Evolutionary conservation across 1,284 basidiomycete species (phyloP), one percentile per base, ranked within the genome.

Genomic region (Vanrija humicola): DNA sequence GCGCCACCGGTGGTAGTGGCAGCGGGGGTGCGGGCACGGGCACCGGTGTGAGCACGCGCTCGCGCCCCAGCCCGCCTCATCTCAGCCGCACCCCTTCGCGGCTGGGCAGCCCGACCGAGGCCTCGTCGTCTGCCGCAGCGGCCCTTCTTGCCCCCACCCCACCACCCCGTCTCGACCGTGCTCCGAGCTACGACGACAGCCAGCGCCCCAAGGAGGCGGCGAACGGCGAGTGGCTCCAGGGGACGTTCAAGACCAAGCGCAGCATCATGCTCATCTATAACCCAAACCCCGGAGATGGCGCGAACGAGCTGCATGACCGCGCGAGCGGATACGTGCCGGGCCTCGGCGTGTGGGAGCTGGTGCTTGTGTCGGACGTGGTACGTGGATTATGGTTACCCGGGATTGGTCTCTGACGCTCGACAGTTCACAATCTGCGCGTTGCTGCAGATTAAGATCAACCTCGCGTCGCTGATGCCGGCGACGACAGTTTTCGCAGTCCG

Each of bases 381-480:
- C 45, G 63, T 34, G 34, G 34, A 5, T 29, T 28, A 18, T 12
- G 21, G 15, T 49, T 14, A 16, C 15, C 21, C 43, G 18, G 5
- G 16, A 12, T 18, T 38, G 15, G 21, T 23, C 44, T 26, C 26
- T 56, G 10, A 39, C 28, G 4, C 16, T 43, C 12, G 2, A 1
- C 38, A 66, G 64, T 66, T 52, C 48, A 59, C 65, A 2, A 52
- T 66, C 6, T 61, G 57, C 14, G 56, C 61, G 9, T 23, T 59
- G 6, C 38, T 66, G 7, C 25, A 50, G 21, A 42, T 49, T 38
- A 39, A 46, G 6, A 21, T 66, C 45, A 48, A 54, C 23, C 38
- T 66, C 28, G 23, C 57, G 12, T 44, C 43, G 0, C 42, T 63
- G 8, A 38, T 55, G 0, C 52, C 55, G 5, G 38, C 29, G 3